Evolutionary conservation across 2,329 filamentous ascomycete species (phyloP), one percentile per base, ranked within the genome.

Genomic region (Aspergillus sclerotialis): DNA sequence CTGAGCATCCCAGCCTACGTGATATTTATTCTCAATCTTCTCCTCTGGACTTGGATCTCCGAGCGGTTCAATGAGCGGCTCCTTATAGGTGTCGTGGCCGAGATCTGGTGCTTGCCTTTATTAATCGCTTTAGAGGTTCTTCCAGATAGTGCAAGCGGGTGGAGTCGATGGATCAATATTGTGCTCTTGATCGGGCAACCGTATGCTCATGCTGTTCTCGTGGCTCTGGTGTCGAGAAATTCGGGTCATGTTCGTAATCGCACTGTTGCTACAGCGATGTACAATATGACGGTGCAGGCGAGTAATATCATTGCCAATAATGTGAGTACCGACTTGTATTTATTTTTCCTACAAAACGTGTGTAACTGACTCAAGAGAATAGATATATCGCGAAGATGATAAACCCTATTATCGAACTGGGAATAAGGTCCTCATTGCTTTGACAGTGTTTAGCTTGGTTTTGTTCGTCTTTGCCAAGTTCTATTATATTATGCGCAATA

Each of bases 1-100:
- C 67, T 83, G 14, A 76, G 76, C 1, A 79, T 81, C 10, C 76
- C 75, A 0, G 69, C 73, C 1, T 72, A 72, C 11, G 65, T 63
- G 0, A 54, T 78, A 1, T 76, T 76, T 49, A 76, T 79, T 39
- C 36, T 75, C 30, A 74, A 75, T 28, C 69, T 79, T 56, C 50
- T 78, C 11, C 51, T 62, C 2, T 65, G 74, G 38, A 72, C 75
- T 0, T 74, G 65, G 56, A 61, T 71, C 29, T 74, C 70, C 5
- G 72, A 78, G 36, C 64, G 68, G 37, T 72, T 75, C 42, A 70
- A 75, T 39, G 67, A 76, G 47, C 64, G 73, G 1, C 58, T 74
- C 0, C 63, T 76, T 35, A 67, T 76, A 31, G 73, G 70, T 28
- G 55, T 75, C 1, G 53, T 73, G 12, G 63, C 70, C 15, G 68